Evolutionary conservation across 768 basidiomycete genomes (phyloP), one percentile per base, ranked within the genome.

Genomic region (Mycena galericulata): DNA sequence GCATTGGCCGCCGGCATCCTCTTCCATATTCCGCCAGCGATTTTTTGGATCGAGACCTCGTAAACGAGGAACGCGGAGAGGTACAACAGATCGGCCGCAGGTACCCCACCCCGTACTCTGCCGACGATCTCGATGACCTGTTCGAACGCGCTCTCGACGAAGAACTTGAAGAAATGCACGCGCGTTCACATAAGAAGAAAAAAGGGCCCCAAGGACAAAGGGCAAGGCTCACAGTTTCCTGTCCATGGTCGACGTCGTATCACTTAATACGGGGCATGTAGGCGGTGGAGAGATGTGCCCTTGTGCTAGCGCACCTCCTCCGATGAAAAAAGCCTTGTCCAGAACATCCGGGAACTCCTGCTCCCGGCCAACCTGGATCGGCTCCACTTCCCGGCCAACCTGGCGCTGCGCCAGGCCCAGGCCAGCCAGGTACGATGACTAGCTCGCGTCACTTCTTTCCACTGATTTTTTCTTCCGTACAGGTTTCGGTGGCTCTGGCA

Each of bases 391-490:
- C 59, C 5, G 46, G 59, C 24, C 46, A 46, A 29, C 34, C 34
- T 26, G 59, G 59, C 17, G 46, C 59, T 36, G 59, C 59, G 24
- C 59, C 59, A n/a, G 18, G 32, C 15, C 49, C 60, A 29, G 60
- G 60, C n/a, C 62, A 63, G n/a, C 62, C 62, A 45, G 62, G 62
- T 63, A n/a, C 20, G 62, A 12, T 22, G 7, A 27, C 20, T 29
- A 3, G 18, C 24, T 49, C 8, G 2, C 22, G 8, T 24, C 27
- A 22, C 17, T 5, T 20, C 29, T 41, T 0, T 22, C 29, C 12
- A 27, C 26, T 51, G 5, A 62, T 51, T 10, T 14, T 14, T 24
- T 29, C 15, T 49, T 18, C 15, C 22, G 10, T 12, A 20, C 14
- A 49, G 24, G 24, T 49, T 49, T 18, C 45, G 45, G 45, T 29